A percentile compares a stretch with the other conserved stretches of the same genome.
These are phyloP conservation scores for Monoraphidium neglectum DNA, from an alignment of 139 green algal genomes.

Conservation along the genomic window DNA sequence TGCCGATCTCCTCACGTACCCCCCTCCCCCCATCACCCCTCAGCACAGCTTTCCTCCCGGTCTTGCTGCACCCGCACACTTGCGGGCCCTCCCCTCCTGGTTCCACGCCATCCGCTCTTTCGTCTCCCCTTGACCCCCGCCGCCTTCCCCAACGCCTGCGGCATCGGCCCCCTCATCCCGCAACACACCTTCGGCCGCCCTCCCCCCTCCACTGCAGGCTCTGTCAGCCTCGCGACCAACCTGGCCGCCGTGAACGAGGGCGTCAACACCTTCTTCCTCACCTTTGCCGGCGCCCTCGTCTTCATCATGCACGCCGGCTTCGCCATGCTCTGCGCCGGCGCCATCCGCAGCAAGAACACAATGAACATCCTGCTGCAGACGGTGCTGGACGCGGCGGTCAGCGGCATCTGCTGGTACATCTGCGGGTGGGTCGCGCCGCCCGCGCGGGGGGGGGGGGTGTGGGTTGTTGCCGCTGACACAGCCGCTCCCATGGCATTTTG, in stretches of 20 bases:
- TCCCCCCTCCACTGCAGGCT: too few species aligned
- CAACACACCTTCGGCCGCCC: too few species aligned
- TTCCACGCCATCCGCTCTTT: too few species aligned
- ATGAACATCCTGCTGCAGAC: conserved; percentile 94
- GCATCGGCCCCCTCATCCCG: too few species aligned
- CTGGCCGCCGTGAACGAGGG: conserved; percentile 26
- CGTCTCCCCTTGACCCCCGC: too few species aligned
- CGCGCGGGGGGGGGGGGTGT: not conserved
- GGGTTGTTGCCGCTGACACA: not conserved
- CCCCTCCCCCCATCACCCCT: too few species aligned
- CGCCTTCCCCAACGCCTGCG: too few species aligned
- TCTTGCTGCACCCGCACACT: too few species aligned
- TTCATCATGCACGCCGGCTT: conserved; percentile 91
- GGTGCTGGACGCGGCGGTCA: conserved; percentile 77
- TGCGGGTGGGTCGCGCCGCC: not conserved
- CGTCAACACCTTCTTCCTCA: conserved; percentile 60
- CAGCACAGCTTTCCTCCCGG: too few species aligned
- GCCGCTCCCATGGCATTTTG: not conserved
- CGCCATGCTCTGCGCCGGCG: conserved; percentile 72
- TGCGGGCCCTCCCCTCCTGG: too few species aligned
- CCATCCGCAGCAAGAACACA: conserved; percentile 87
- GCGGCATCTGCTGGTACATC: conserved; percentile 68
- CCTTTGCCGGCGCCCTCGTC: conserved; percentile 63
- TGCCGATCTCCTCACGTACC: too few species aligned
- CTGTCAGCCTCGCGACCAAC: not conserved